Conservation (phyloP, 768 basidiomycete species). For the Suillus spraguei region DNA sequence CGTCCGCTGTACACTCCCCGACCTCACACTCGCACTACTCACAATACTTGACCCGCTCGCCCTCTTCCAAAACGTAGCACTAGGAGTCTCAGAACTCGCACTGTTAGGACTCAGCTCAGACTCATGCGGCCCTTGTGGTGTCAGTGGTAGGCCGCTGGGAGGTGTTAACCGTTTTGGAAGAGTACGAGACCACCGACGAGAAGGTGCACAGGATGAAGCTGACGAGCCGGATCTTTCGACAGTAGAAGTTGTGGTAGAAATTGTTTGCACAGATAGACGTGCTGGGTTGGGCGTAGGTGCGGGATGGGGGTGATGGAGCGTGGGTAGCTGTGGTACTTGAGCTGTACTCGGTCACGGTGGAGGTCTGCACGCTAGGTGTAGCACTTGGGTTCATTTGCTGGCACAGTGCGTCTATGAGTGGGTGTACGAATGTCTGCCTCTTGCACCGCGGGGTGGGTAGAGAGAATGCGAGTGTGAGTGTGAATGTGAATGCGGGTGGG, state of each 20-base stretch:
- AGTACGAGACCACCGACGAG: constrained; percentile 55
- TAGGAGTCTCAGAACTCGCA: constrained; percentile 33
- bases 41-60: constrained; percentile 48
- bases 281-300: background rate
- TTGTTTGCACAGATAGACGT: constrained; percentile 3
- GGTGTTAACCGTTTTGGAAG: constrained; percentile 57
- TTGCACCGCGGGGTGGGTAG: constrained; percentile 36
- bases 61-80: constrained; percentile 50
- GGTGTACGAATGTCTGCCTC: constrained; percentile 21
- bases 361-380: constrained; percentile 19
- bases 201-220: constrained; percentile 22
- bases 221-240: constrained; percentile 31
- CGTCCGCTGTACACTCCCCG: constrained; percentile 9
- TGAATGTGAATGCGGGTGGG: constrained; percentile 28
- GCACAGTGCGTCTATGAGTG: constrained; percentile 13
- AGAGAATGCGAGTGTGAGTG: constrained; percentile 33
- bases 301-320: background rate
- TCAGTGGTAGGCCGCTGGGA: constrained; percentile 46
- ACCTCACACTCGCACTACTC: constrained; percentile 40
- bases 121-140: constrained; percentile 44
- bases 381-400: constrained; percentile 23
- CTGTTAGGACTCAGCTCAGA: constrained; percentile 20
- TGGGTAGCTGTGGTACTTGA: background rate
- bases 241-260: background rate
- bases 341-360: background rate